These are phyloP conservation scores for Medicago ruthenica DNA, from an alignment of 306 rosid species.

Conservation along the genomic window DNA sequence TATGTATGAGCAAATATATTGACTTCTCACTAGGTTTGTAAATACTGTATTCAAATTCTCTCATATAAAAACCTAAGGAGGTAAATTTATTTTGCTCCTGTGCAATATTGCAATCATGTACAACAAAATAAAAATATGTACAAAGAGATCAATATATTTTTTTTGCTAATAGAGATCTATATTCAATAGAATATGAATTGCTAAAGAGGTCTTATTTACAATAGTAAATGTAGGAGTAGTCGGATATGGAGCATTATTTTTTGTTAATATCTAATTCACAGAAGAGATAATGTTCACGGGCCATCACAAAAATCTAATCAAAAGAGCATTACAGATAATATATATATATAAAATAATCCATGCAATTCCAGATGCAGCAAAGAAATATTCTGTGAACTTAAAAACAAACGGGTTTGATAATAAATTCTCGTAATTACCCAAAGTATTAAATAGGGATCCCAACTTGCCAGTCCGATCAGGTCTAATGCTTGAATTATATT, in stretches of 20 bases:
- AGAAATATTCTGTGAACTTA: slow-evolving; percentile 2
- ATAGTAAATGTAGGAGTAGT: slow-evolving; percentile 32
- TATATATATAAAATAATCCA: neutral
- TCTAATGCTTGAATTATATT: slow-evolving; percentile 79
- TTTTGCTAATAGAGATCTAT: neutral
- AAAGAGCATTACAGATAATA: slow-evolving; percentile 6
- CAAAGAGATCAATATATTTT: neutral
- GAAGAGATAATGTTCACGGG: slow-evolving; percentile 1
- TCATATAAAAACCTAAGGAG: neutral
- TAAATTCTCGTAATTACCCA: slow-evolving; percentile 61
- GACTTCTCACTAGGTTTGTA: slow-evolving; percentile 17
- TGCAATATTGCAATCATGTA: slow-evolving; percentile 11
- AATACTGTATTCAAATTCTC: slow-evolving; percentile 28
- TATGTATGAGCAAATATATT: slow-evolving; percentile 21
- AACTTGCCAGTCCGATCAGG: slow-evolving; percentile 74
- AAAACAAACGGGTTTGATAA: slow-evolving; percentile 16
- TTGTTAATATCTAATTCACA: slow-evolving; percentile 7
- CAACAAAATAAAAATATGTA: neutral
- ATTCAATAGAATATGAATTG: neutral
- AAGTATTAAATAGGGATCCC: slow-evolving; percentile 70
- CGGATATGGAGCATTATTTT: slow-evolving; percentile 4
- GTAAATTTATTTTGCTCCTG: slow-evolving; percentile 20
- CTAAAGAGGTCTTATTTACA: slow-evolving; percentile 20
- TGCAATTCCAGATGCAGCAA: slow-evolving; percentile 29
- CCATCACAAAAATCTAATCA: neutral